phyloP scores from a whole-genome alignment of 257 asterid species.

The Nicotiana tomentosiformis region DNA sequence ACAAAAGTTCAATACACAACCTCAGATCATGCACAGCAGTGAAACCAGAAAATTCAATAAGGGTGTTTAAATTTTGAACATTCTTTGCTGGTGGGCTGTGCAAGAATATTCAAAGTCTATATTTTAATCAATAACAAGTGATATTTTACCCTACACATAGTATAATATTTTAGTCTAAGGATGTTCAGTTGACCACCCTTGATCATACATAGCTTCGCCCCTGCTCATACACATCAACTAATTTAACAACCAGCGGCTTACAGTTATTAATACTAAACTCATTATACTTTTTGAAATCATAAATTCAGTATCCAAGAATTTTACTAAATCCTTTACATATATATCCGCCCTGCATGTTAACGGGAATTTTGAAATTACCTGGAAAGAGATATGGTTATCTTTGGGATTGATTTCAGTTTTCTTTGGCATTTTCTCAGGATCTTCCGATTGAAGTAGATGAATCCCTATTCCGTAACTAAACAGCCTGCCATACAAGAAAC shows the following conservation, averaged over 20 bases:
- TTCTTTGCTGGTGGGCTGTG: no score
- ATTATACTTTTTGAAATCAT: neutral
- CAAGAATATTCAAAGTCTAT: no score
- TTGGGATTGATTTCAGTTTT: constrained; percentile 79
- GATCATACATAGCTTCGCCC: no score
- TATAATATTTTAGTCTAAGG: no score
- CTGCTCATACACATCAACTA: neutral
- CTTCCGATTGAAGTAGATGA: constrained; percentile 79
- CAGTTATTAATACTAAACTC: neutral
- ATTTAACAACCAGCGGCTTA: no score
- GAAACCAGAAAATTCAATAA: no score
- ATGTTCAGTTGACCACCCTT: no score
- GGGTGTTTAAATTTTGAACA: no score
- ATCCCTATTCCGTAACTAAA: constrained; percentile 94
- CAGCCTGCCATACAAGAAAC: constrained; percentile 40
- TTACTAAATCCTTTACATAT: neutral
- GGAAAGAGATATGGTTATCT: constrained; percentile 92
- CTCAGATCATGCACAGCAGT: neutral
- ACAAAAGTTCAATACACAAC: neutral
- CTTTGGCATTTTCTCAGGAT: constrained; percentile 57
- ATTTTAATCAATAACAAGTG: no score
- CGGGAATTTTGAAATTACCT: constrained; percentile 34
- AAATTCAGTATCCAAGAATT: neutral
- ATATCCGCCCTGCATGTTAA: no score
- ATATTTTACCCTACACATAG: no score